These are phyloP conservation scores for Suhomyces panamericanus DNA, from an alignment of 1,139 yeast species.

Conservation along the genomic window DNA sequence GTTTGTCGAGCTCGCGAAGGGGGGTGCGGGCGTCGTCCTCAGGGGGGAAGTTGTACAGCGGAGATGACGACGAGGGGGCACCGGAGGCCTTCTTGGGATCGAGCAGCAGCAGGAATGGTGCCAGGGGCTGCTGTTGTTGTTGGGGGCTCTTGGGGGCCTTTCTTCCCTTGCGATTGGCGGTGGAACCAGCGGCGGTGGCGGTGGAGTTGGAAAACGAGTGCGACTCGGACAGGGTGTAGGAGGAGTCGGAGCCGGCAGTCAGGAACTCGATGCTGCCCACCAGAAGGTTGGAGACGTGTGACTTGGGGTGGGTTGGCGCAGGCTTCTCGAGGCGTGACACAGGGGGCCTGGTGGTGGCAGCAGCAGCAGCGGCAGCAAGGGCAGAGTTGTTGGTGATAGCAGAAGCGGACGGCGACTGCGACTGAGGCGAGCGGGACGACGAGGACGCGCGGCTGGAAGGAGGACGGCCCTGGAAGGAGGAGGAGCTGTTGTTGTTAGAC, in stretches of 20 bases:
- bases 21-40: slow-evolving; percentile 4
- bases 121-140: neutral
- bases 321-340: slow-evolving; percentile 13
- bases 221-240: slow-evolving; percentile 34
- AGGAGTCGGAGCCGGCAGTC: slow-evolving; percentile 35
- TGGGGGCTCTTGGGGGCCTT: neutral
- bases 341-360: slow-evolving; percentile 4
- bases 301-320: slow-evolving; percentile 13
- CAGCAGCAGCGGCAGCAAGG: too few species aligned
- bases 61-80: too few species aligned
- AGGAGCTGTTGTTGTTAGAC: neutral
- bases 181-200: too few species aligned
- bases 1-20: slow-evolving; percentile 8
- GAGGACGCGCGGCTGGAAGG: slow-evolving; percentile 8
- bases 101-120: too few species aligned
- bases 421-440: slow-evolving; percentile 3
- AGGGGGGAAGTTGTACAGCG: slow-evolving; percentile 6
- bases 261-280: slow-evolving; percentile 37
- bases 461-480: too few species aligned
- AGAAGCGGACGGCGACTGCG: neutral
- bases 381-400: neutral
- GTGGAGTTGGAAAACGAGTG: slow-evolving; percentile 8
- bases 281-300: slow-evolving; percentile 22
- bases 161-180: too few species aligned
- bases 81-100: neutral